Evolutionary conservation across 129 eudicot genomes (phyloP), one percentile per base, ranked within the genome.

Genomic region (Flaveria bidentis): DNA sequence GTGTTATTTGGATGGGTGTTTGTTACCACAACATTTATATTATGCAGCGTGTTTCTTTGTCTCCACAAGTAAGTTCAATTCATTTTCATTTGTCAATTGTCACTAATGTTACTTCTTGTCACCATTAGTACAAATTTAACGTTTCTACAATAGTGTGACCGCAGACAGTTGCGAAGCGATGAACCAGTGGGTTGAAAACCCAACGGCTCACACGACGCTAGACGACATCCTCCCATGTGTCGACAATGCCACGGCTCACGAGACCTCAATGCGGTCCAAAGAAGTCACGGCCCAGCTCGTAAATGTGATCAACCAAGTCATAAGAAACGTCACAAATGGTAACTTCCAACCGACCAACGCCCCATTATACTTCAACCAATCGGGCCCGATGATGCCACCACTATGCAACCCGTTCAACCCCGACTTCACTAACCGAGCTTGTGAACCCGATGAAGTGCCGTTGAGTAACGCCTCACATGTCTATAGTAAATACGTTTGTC

Each of bases 221-320:
- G 99, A 95, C 62, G 92, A 95, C 62, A 81, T 95, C 72, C 87
- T 95, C 56, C 99, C 99, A 30, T 95, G 99, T 62, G 96, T 95
- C 6, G 99, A 95, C 82, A 89, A 89, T 57, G 75, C 82, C 67
- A 91, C 99, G 1, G 96, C 99, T 57, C 90, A 83, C 47, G 99
- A 95, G 52, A 89, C 97, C 65, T 75, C 86, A 84, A 80, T n/a
- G 33, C 72, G 83, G 52, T 86, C 87, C 87, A 95, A 89, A 84
- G 89, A 91, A 83, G 97, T 89, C 62, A 87, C 95, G 15, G 75
- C 90, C 22, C 97, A 95, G 71, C 85, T 95, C 36, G 85, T 82
- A 25, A 80, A 74, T 16, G 85, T 95, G 72, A 82, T 91, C 44
- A 95, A 95, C 81, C 83, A 82, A 22, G 96, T 89, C 76, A 76